Evolutionary conservation across 257 asterid genomes (phyloP).

Genomic region (Nicotiana otophora): DNA sequence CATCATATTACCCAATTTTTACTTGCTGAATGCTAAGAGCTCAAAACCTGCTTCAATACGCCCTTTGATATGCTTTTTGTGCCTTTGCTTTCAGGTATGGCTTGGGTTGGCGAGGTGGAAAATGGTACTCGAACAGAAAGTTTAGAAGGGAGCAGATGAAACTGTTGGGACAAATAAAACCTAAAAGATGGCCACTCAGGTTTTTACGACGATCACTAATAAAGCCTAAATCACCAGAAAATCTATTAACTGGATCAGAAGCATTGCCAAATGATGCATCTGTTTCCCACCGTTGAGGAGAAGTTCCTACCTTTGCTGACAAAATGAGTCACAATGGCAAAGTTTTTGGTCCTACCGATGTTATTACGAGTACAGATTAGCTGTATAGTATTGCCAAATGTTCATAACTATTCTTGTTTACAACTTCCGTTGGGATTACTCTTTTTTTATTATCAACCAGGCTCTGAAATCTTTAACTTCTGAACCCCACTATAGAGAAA

Average conservation of each 20-base stretch:
- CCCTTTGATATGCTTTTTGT: not conserved
- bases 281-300: not conserved
- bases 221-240: constrained; percentile 32
- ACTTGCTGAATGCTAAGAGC: not conserved
- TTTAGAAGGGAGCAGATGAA: constrained; percentile 71
- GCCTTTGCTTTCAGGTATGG: constrained; percentile 44
- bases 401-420: not conserved
- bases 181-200: constrained; percentile 60
- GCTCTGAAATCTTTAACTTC: not conserved
- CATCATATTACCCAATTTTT: not conserved
- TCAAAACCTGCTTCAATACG: not conserved
- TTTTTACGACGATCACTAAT: constrained; percentile 54
- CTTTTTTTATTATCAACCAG: not conserved
- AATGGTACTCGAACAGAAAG: constrained; percentile 54
- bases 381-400: not conserved
- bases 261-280: constrained; percentile 9
- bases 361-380: not conserved
- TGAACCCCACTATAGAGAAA: too few relatives aligned
- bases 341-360: not conserved
- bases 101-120: constrained; percentile 92
- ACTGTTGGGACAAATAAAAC: constrained; percentile 53
- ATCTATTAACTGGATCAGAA: constrained; percentile 31
- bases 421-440: not conserved
- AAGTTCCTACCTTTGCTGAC: not conserved
- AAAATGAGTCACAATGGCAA: not conserved